phyloP scores from a whole-genome alignment of 2,329 filamentous ascomycete species.

The Trichoderma sp. region DNA sequence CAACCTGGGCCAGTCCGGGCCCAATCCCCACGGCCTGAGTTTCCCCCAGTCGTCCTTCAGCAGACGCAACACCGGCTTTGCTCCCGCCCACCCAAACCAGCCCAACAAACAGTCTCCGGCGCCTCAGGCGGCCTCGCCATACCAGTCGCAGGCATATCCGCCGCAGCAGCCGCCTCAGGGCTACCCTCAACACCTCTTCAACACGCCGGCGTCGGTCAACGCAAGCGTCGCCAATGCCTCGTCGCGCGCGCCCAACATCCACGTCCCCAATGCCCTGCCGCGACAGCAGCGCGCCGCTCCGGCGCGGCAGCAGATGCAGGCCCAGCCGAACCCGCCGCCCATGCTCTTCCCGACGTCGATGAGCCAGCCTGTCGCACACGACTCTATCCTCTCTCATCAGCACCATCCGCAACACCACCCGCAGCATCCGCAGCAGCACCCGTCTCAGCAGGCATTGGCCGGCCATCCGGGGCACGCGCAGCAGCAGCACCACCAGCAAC shows the following conservation, averaged over 20 bases:
- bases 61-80: conserved; percentile 44
- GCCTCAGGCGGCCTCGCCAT: conserved; percentile 53
- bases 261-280: conserved; percentile 47
- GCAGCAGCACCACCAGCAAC: conserved; percentile 31
- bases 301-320: conserved; percentile 46
- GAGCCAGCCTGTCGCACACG: conserved; percentile 43
- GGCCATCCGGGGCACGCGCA: conserved; percentile 33
- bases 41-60: conserved; percentile 51
- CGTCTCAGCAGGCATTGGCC: conserved; percentile 29
- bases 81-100: conserved; percentile 48
- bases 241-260: conserved; percentile 43
- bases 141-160: conserved; percentile 52
- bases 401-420: conserved; percentile 33
- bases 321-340: conserved; percentile 37
- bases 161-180: conserved; percentile 50
- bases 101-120: conserved; percentile 55
- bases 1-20: conserved; percentile 47
- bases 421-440: conserved; percentile 34
- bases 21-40: conserved; percentile 53
- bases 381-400: conserved; percentile 43
- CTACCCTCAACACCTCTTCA: conserved; percentile 54
- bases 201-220: conserved; percentile 45
- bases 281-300: conserved; percentile 46
- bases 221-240: conserved; percentile 48
- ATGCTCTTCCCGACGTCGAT: conserved; percentile 40